Percentiles rank a stretch among this genome's conserved stretches.
Evolutionary conservation across 192 early-diverging fungal species (phyloP).

Genomic region (Coemansia sp.): DNA sequence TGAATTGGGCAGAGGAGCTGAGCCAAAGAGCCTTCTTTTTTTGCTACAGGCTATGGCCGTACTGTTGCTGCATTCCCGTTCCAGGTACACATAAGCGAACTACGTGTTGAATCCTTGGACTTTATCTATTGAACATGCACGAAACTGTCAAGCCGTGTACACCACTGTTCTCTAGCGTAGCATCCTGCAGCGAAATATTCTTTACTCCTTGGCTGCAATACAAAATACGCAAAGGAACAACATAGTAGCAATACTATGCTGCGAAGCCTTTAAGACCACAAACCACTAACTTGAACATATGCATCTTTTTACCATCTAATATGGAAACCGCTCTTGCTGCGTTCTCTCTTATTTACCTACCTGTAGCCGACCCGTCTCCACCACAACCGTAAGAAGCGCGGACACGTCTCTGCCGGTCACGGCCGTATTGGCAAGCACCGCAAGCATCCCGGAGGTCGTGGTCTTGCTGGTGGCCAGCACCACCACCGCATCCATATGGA

Average conservation of each 20-base stretch:
- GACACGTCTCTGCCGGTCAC: constrained; percentile 99
- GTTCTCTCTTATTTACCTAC: neutral
- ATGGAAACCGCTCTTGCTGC: neutral
- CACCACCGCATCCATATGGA: constrained; percentile 99
- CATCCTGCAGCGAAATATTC: neutral
- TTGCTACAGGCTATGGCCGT: no score
- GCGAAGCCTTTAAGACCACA: neutral
- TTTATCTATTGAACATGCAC: neutral
- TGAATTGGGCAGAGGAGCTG: no score
- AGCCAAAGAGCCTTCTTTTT: no score
- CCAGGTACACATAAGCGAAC: no score
- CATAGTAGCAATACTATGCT: no score
- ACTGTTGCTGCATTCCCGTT: no score
- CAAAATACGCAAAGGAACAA: neutral
- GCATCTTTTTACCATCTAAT: no score
- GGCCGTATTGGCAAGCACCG: constrained; percentile 99
- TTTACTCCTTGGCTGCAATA: neutral
- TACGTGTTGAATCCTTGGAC: no score
- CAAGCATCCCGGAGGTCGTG: constrained; percentile 99
- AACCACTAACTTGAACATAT: neutral
- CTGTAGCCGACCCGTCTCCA: constrained; percentile 58
- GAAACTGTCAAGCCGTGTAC: neutral
- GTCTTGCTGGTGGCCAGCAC: constrained; percentile 99
- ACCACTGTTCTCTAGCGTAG: neutral
- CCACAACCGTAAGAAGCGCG: constrained; percentile 83